phyloP scores from a whole-genome alignment of 345 rosid genomes.

The Fremontodendron californicum region DNA sequence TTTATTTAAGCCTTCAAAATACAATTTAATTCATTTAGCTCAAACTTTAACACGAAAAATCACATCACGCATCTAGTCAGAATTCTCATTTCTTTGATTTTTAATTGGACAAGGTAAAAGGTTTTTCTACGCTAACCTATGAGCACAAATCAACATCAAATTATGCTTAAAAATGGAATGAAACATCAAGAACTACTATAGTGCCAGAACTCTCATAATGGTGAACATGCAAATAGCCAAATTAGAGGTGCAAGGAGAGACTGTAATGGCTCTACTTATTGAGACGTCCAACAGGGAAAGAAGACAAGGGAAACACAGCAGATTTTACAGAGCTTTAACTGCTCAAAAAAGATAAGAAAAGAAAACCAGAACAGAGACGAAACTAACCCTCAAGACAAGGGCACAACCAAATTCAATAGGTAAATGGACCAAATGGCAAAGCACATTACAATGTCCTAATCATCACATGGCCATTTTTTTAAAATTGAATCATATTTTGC shows the following conservation, averaged over 20 bases:
- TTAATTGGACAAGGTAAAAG: neutral
- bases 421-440: neutral
- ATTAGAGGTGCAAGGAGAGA: neutral
- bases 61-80: neutral
- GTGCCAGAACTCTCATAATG: constrained; percentile 5
- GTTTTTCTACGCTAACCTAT: neutral
- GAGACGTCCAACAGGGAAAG: neutral
- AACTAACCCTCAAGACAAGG: neutral
- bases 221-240: neutral
- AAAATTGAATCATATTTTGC: neutral
- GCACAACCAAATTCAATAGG: neutral
- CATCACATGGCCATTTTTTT: neutral
- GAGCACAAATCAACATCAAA: neutral
- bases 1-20: too few relatives aligned
- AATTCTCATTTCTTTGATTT: neutral
- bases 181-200: neutral
- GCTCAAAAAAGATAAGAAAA: neutral
- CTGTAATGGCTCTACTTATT: neutral
- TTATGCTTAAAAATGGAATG: neutral
- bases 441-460: neutral
- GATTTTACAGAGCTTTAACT: neutral
- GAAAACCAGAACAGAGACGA: neutral
- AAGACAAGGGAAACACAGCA: neutral
- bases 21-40: neutral
- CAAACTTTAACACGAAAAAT: neutral